Evolutionary conservation across 805 yeast genomes (phyloP), one percentile per base, ranked within the genome.

Genomic region (Hanseniaspora valbyensis): DNA sequence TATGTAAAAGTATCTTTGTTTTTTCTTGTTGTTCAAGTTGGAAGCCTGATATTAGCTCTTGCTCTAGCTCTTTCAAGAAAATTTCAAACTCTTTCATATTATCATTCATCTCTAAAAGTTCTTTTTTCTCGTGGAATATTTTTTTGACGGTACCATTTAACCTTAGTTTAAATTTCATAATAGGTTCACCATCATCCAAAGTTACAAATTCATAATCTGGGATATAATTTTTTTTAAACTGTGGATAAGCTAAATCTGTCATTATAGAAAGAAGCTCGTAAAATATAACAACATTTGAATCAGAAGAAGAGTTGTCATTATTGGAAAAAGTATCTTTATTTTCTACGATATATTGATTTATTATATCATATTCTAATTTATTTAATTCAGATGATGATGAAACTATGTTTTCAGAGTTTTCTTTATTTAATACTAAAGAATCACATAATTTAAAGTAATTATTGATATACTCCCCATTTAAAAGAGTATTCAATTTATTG

Each of bases 121-220:
- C 13, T 39, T 24, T 32, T n/a, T 39, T 39, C 4, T 24, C 32
- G 4, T 6, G 24, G 21, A 25, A 39, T 6, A 39, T 25, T 26
- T 39, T 24, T 16, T 26, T 25, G 8, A 39, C 12, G 2, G 25
- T 13, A 24, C 25, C 42, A 16, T n/a, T 39, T n/a, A 16, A 16
- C 14, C n/a, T 26, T 4, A 39, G 8, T 26, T 25, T n/a, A 13
- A 39, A n/a, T 26, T 39, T 39, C 32, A 39, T 25, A n/a, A 26
- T 21, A 7, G 42, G 42, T 16, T 25, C 9, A 10, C 42, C 42
- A n/a, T 6, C 13, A 7, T 22, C 22, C 14, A 25, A 9, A 24
- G 42, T 25, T n/a, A 39, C 21, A 25, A 39, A n/a, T 32, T 39
- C 26, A 25, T 39, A 25, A 16, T 39, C 42, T 14, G 42, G 42